Conservation (phyloP, 1,139 yeast genomes). For the Yamadazyma dushanensis region DNA sequence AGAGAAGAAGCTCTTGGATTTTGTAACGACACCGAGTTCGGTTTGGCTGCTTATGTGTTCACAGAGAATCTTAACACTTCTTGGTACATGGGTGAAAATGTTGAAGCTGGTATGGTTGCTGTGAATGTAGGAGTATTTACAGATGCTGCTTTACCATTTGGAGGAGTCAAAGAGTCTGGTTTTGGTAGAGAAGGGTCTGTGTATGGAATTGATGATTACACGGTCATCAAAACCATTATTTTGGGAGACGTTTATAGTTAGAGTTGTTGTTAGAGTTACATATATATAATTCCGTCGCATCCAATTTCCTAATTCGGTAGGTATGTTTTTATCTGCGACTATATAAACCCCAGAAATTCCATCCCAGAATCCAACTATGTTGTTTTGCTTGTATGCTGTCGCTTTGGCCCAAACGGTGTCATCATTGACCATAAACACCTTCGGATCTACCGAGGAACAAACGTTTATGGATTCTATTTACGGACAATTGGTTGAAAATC, state of each 20-base stretch:
- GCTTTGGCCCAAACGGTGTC: no score
- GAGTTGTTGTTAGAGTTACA: no score
- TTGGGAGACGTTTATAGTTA: slow-evolving; percentile 37
- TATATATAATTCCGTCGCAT: slow-evolving; percentile 10
- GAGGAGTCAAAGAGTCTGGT: slow-evolving; percentile 51
- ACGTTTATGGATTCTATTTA: slow-evolving; percentile 22
- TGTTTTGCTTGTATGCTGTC: no score
- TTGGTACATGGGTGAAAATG: slow-evolving; percentile 46
- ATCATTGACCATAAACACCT: slow-evolving; percentile 1
- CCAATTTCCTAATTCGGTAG: slow-evolving; percentile 26
- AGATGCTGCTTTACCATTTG: slow-evolving; percentile 51
- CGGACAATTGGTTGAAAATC: slow-evolving; percentile 17
- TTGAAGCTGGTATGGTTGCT: slow-evolving; percentile 49
- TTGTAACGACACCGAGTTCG: slow-evolving; percentile 43
- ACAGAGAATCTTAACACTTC: slow-evolving; percentile 52
- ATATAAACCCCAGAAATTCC: no score
- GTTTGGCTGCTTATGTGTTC: slow-evolving; percentile 47
- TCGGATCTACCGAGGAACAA: neutral
- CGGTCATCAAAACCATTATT: slow-evolving; percentile 39
- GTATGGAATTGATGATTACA: slow-evolving; percentile 47
- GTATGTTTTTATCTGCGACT: no score
- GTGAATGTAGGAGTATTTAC: slow-evolving; percentile 48
- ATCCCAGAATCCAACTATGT: no score
- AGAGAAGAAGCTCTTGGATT: slow-evolving; percentile 39
- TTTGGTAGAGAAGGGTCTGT: slow-evolving; percentile 54